phyloP scores from a whole-genome alignment of 345 rosid genomes.

The Eucalyptus regnans region DNA sequence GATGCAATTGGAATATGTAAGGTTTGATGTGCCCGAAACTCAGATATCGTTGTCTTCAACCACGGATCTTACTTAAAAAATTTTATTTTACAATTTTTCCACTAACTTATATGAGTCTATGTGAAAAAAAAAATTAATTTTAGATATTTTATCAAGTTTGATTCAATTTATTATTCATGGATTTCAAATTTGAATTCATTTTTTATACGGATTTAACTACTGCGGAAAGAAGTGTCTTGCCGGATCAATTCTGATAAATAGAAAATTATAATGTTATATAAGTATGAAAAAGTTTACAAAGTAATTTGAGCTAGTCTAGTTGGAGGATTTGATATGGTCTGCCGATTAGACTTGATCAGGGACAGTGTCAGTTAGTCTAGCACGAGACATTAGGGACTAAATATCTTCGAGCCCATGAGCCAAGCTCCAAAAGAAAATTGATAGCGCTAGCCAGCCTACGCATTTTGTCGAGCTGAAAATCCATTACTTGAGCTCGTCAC shows the following conservation, averaged over 20 bases:
- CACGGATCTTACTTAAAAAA: background rate
- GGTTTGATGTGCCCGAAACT: background rate
- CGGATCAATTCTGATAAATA: accelerated
- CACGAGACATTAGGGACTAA: background rate
- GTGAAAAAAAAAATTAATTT: too few species aligned
- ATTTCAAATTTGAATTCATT: background rate
- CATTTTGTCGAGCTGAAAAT: background rate
- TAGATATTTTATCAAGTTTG: background rate
- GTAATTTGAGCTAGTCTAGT: background rate
- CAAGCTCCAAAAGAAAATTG: accelerated
- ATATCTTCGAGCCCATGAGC: accelerated
- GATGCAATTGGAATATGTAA: too few species aligned
- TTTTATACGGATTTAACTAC: background rate
- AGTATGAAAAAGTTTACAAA: accelerated
- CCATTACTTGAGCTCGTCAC: too few species aligned
- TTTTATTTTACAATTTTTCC: background rate
- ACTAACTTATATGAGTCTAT: background rate
- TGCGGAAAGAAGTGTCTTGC: accelerated
- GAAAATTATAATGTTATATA: background rate
- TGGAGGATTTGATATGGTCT: accelerated
- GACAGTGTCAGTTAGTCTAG: accelerated
- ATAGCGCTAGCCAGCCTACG: too few species aligned
- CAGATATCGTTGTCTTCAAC: accelerated
- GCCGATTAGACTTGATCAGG: background rate
- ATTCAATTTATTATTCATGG: background rate